Percentiles rank a stretch among this genome's conserved stretches.
These are phyloP conservation scores for Veloboletus limbatus DNA, from an alignment of 1,284 basidiomycete genomes.

Conservation along the genomic window DNA sequence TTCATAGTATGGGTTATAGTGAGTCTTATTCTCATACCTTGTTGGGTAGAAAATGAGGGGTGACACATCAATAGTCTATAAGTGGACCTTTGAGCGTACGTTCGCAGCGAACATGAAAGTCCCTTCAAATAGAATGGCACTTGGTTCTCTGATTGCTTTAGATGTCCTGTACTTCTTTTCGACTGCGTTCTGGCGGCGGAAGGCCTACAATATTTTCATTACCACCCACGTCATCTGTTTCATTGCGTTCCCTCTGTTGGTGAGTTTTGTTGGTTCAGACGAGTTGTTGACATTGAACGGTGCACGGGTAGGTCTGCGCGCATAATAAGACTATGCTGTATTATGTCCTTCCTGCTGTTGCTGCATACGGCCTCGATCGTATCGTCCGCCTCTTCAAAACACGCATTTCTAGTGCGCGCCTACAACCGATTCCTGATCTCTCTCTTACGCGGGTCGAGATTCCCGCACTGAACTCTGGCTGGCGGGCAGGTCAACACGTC, in stretches of 20 bases:
- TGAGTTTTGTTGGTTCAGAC: conserved; percentile 31
- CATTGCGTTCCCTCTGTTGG: conserved; percentile 45
- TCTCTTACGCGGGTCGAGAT: conserved; percentile 59
- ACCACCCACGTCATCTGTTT: conserved; percentile 47
- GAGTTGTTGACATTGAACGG: neutral
- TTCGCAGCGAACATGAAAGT: conserved; percentile 38
- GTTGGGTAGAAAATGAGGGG: neutral
- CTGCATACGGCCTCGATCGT: conserved; percentile 64
- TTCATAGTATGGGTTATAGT: conserved; percentile 70
- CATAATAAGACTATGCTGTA: conserved; percentile 46
- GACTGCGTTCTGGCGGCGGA: conserved; percentile 47
- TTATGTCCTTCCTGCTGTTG: conserved; percentile 53
- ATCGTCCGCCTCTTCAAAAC: conserved; percentile 66
- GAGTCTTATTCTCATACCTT: conserved; percentile 25
- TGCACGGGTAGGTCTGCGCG: conserved; percentile 39
- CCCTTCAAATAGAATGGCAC: conserved; percentile 45
- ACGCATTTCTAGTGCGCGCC: conserved; percentile 54
- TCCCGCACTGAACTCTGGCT: conserved; percentile 64
- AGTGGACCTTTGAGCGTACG: conserved; percentile 49
- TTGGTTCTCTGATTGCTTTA: conserved; percentile 49
- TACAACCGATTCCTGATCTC: conserved; percentile 58
- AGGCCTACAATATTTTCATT: conserved; percentile 58
- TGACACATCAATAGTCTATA: conserved; percentile 47
- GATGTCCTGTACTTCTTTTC: conserved; percentile 58
- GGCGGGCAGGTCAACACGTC: conserved; percentile 84